Conservation (phyloP, 2,329 filamentous ascomycete species). For the Ceratocystis variospora region DNA sequence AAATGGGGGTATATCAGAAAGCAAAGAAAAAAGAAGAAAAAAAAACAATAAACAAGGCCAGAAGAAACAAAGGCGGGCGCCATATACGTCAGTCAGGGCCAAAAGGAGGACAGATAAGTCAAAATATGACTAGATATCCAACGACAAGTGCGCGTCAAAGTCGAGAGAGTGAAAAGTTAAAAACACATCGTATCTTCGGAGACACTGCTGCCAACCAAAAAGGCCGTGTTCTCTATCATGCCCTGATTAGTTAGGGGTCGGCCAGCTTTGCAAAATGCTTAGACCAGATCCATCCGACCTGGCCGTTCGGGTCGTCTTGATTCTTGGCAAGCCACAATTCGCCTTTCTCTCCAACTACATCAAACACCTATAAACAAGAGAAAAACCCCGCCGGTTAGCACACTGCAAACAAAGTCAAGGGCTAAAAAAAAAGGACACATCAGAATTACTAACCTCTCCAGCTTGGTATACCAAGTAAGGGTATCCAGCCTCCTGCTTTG, state of each 20-base stretch:
- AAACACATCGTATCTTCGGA: too few relatives aligned
- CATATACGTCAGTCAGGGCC: not conserved
- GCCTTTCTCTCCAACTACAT: constrained; percentile 89
- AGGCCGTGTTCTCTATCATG: not conserved
- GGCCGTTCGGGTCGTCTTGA: constrained; percentile 69
- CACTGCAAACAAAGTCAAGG: not conserved
- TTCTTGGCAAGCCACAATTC: constrained; percentile 97
- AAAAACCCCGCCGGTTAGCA: constrained; percentile 4
- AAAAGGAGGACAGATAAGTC: not conserved
- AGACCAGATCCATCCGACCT: constrained; percentile 97
- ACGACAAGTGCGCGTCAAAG: not conserved
- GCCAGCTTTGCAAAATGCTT: constrained; percentile 77
- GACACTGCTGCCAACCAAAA: too few relatives aligned
- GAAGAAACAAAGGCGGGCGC: not conserved
- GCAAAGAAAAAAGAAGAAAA: constrained; percentile 9
- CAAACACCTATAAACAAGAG: constrained; percentile 49
- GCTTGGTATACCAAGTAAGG: constrained; percentile 92
- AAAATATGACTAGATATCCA: not conserved
- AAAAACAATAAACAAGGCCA: not conserved
- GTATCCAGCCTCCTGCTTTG: constrained; percentile 84
- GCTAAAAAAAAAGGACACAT: not conserved
- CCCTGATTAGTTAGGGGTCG: constrained; percentile 29
- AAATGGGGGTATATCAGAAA: constrained; percentile 8
- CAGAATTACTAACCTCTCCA: constrained; percentile 55
- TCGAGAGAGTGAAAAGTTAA: not conserved